These are phyloP conservation scores for Alternaria infectoria DNA, from an alignment of 2,329 filamentous ascomycete genomes.

Conservation along the genomic window DNA sequence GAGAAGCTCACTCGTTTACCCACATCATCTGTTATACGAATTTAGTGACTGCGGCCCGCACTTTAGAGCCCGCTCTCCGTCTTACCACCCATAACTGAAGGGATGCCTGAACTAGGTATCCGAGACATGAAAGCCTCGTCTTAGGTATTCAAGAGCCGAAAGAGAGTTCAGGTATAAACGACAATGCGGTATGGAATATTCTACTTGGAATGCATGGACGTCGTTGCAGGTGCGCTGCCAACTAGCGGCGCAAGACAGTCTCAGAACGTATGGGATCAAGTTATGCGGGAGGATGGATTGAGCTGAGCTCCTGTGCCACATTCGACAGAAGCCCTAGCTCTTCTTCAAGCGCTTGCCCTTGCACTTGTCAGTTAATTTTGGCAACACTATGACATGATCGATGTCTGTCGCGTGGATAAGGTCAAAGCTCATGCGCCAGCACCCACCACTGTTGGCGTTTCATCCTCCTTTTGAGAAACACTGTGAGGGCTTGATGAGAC, in stretches of 20 bases:
- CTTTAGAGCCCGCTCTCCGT: conserved; percentile 2
- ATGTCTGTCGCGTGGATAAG: neutral
- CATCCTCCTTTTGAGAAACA: neutral
- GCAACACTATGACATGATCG: neutral
- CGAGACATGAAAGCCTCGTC: neutral
- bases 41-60: conserved; percentile 3
- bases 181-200: neutral
- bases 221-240: neutral
- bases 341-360: neutral
- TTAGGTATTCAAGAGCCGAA: neutral
- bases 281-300: neutral
- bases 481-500: neutral
- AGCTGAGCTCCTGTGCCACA: neutral
- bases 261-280: neutral
- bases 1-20: neutral
- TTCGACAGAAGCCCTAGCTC: neutral
- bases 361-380: neutral
- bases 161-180: neutral
- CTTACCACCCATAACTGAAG: neutral
- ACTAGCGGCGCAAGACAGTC: neutral
- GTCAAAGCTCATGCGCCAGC: neutral
- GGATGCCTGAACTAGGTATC: neutral
- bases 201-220: neutral
- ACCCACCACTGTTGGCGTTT: neutral
- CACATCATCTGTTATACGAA: neutral